Base-by-base conservation (phyloP, 306 rosid species). In the Pueraria montana region DNA sequence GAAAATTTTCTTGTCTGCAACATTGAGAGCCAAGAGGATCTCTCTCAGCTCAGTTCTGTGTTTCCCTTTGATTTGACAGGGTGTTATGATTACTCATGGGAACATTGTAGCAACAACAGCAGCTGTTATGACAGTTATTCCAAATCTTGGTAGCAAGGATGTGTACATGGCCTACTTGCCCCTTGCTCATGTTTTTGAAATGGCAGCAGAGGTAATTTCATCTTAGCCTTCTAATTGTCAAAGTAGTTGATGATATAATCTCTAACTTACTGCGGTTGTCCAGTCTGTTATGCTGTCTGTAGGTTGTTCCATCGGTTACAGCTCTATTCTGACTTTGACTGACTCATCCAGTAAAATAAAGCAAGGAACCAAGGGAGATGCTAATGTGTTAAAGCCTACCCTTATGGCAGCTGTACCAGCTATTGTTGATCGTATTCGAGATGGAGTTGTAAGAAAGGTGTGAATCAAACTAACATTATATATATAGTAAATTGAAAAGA, bases 321-420 rank as follows among this genome's bases (percentile, higher is more conserved):
- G 98, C 82, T 88, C 94, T 23, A 82, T 96, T 69, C 26, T 80
- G 84, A 95, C 98, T 72, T 80, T 95, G 74, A 93, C 97, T 8
- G 97, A 95, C 85, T 90, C 92, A 71, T 93, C 95, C 4, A 95
- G 36, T 81, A 95, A 91, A 88, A 73, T 95, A 77, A 91, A 88
- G 90, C 87, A 93, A 89, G 97, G 97, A 87, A 95, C 97, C 64
- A 95, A 89, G 83, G 97, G 97, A 56, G 98, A 93, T 79, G 95
- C 88, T 70, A 81, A 91, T 49, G 84, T 52, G 48, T 87, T 95
- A 79, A 87, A 88, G 87, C 97, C 98, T 23, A 95, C 97, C 50
- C 73, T 93, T 79, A 48, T 95, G 93, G 83, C 97, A 21, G 85
- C 98, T 11, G 97, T 95, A 62, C 98, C 98, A 50, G 98, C 98